These are phyloP conservation scores for Galeopsis tetrahit DNA, from an alignment of 257 asterid species.

Conservation along the genomic window DNA sequence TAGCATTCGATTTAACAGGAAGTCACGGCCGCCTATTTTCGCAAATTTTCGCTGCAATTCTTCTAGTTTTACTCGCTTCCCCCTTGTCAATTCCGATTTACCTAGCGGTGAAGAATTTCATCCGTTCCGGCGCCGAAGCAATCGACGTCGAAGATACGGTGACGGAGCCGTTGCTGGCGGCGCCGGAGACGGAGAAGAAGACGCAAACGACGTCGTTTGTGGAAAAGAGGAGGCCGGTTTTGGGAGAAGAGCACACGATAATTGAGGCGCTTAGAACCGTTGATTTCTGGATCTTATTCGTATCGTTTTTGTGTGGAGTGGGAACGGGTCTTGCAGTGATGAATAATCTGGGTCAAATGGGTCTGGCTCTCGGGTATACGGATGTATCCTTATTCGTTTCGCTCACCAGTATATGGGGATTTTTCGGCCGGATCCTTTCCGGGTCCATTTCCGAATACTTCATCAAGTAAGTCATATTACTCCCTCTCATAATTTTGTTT, in stretches of 20 bases:
- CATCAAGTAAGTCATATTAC: conserved; percentile 64
- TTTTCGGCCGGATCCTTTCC: conserved; percentile 87
- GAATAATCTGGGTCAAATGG: conserved; percentile 97
- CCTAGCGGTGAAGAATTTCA: conserved; percentile 35
- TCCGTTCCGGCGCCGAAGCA: conserved; percentile 37
- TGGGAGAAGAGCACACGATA: conserved; percentile 91
- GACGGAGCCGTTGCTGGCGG: conserved; percentile 48
- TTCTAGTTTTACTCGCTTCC: conserved; percentile 61
- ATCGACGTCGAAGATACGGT: conserved; percentile 47
- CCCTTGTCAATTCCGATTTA: conserved; percentile 76
- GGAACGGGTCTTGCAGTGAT: conserved; percentile 94
- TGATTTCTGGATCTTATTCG: conserved; percentile 87
- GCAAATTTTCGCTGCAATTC: conserved; percentile 64
- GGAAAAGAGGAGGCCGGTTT: conserved; percentile 47
- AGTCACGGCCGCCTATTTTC: conserved; percentile 59
- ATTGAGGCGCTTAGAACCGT: conserved; percentile 59
- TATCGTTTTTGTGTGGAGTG: conserved; percentile 85
- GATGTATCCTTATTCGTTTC: conserved; percentile 96
- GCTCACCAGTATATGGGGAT: conserved; percentile 93
- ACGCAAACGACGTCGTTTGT: conserved; percentile 26
- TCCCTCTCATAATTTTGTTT: no score
- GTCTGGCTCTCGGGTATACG: conserved; percentile 79
- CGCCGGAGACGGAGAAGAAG: conserved; percentile 28
- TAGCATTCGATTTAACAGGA: conserved; percentile 72
- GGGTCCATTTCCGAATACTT: conserved; percentile 88